Evolutionary conservation across 164 flowering plant species (phyloP).

Genomic region (Vitis rotundifolia): DNA sequence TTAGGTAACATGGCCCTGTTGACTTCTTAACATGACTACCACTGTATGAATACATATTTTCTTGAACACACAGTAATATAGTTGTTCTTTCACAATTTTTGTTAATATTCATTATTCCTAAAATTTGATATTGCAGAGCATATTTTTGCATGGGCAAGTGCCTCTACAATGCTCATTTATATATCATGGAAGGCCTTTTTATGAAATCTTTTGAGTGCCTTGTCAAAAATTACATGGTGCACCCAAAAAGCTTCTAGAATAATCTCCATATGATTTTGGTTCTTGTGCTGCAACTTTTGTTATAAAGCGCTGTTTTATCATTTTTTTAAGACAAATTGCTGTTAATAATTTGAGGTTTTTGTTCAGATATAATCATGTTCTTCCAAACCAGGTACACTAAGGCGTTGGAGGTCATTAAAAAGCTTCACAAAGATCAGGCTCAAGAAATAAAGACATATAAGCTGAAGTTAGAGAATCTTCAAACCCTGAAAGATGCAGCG

Average conservation of each 20-base stretch:
- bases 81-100: too few species aligned
- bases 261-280: not conserved
- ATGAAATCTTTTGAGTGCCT: not conserved
- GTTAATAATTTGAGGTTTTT: not conserved
- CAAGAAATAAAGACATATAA: constrained; percentile 92
- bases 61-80: too few species aligned
- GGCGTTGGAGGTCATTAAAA: constrained; percentile 96
- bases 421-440: constrained; percentile 97
- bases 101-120: too few species aligned
- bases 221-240: not conserved
- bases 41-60: too few species aligned
- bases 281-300: not conserved
- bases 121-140: too few species aligned
- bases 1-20: too few species aligned
- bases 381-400: constrained; percentile 34
- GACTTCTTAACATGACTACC: too few species aligned
- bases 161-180: too few species aligned
- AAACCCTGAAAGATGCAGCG: constrained; percentile 90
- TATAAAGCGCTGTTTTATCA: not conserved
- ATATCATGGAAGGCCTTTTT: not conserved
- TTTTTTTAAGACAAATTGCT: not conserved
- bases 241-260: not conserved
- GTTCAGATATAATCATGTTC: not conserved
- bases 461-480: constrained; percentile 89
- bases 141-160: too few species aligned